Evolutionary conservation across 306 rosid genomes (phyloP).

Genomic region (barrel medic (Medicago truncatula)): DNA sequence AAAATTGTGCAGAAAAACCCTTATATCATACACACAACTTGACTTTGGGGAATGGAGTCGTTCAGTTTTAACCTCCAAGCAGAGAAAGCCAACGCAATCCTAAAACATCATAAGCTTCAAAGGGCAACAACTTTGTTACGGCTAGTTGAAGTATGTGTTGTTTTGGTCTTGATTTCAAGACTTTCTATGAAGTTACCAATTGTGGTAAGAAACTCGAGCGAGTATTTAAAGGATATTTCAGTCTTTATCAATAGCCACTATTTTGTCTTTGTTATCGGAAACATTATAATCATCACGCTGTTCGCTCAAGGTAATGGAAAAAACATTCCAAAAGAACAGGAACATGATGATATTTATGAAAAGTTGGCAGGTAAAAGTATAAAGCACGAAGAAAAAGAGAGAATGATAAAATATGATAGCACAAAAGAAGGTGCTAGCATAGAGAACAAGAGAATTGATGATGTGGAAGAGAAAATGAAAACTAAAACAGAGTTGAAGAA

Average conservation of each 20-base stretch:
- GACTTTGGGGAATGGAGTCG: constrained; percentile 58
- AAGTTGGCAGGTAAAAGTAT: constrained; percentile 54
- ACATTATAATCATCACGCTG: constrained; percentile 69
- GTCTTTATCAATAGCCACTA: constrained; percentile 58
- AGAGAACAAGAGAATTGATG: neutral
- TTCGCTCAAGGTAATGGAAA: constrained; percentile 52
- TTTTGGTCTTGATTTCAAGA: constrained; percentile 65
- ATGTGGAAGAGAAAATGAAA: constrained; percentile 26
- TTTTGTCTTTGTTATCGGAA: constrained; percentile 78
- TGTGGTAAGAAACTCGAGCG: constrained; percentile 65
- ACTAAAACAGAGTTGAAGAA: constrained; percentile 40
- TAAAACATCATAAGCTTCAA: constrained; percentile 54
- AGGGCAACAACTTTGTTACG: constrained; percentile 61
- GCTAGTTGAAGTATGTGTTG: constrained; percentile 59
- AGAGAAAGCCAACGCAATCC: constrained; percentile 69
- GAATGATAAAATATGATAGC: neutral
- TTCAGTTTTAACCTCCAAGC: constrained; percentile 65
- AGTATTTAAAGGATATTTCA: constrained; percentile 57
- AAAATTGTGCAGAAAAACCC: neutral
- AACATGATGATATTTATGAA: constrained; percentile 60
- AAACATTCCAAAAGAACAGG: constrained; percentile 26
- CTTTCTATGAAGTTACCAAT: constrained; percentile 60
- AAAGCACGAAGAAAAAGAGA: constrained; percentile 15
- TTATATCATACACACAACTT: too few species aligned
- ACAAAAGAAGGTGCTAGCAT: neutral